A percentile compares a stretch with the other conserved stretches of the same genome.
Conservation (phyloP, 23 red algal species). For the Chondrus crispus region DNA sequence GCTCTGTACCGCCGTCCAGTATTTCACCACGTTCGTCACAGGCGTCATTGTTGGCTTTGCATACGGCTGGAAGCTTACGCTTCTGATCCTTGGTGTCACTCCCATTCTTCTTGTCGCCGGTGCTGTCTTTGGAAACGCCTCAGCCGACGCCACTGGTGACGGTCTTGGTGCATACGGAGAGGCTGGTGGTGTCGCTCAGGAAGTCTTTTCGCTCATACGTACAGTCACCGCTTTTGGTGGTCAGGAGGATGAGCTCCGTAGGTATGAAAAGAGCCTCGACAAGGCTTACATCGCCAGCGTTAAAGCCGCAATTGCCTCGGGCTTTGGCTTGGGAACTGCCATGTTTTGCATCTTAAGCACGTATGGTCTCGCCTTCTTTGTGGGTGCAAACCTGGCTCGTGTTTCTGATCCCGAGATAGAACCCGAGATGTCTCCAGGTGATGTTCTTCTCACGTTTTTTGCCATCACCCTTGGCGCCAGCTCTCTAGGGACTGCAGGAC, state of each 20-base stretch:
- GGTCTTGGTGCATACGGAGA: constrained; percentile 78
- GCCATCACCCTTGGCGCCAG: constrained; percentile 73
- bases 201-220: constrained; percentile 81
- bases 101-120: constrained; percentile 58
- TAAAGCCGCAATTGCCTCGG: constrained; percentile 41
- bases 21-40: constrained; percentile 45
- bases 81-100: constrained; percentile 54
- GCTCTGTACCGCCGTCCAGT: constrained; percentile 45
- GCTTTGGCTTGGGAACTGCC: constrained; percentile 65
- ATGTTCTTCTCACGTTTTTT: constrained; percentile 90
- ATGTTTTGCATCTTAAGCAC: constrained; percentile 80
- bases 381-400: constrained; percentile 56
- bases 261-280: constrained; percentile 61
- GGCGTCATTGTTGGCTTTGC: constrained; percentile 78
- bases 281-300: constrained; percentile 46
- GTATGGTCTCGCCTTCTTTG: constrained; percentile 90
- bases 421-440: constrained; percentile 57
- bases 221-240: constrained; percentile 75
- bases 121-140: constrained; percentile 66
- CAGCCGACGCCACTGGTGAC: constrained; percentile 60
- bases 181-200: constrained; percentile 74
- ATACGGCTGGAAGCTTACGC: constrained; percentile 74
- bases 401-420: constrained; percentile 21
- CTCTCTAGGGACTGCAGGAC: constrained; percentile 76
- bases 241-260: constrained; percentile 43